A percentile compares a stretch with the other conserved stretches of the same genome.
Evolutionary conservation across 495 filamentous ascomycete species (phyloP).

Genomic region (Neurospora sp.): DNA sequence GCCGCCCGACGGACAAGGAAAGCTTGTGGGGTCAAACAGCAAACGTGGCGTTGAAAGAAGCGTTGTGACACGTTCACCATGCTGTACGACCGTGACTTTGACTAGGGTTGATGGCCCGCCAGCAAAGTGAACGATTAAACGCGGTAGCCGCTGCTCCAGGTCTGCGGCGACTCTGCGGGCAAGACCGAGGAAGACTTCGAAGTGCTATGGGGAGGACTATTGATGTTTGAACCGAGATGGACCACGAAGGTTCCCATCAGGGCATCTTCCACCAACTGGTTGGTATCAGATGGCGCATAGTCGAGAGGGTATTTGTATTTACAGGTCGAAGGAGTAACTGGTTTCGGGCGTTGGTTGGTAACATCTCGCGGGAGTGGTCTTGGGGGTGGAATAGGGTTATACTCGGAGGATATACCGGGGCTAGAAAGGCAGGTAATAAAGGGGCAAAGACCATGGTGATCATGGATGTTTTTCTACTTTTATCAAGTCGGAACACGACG

Average conservation of each 20-base stretch:
- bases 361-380: not conserved
- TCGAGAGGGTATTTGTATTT: not conserved
- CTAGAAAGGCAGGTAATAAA: not conserved
- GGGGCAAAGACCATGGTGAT: not conserved
- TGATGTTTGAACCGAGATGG: not conserved
- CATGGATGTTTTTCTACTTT: not conserved
- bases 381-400: not conserved
- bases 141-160: not conserved
- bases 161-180: not conserved
- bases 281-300: not conserved
- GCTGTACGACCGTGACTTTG: not conserved
- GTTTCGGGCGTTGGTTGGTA: not conserved
- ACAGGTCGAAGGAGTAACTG: not conserved
- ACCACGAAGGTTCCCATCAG: not conserved
- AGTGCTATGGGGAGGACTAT: not conserved
- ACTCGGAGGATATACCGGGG: not conserved
- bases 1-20: not conserved
- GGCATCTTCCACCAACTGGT: not conserved
- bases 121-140: not conserved
- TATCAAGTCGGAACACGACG: not conserved
- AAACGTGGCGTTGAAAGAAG: not conserved
- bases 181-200: not conserved
- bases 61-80: not conserved
- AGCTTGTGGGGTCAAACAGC: not conserved
- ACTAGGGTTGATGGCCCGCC: not conserved